phyloP scores from a whole-genome alignment of 2,329 filamentous ascomycete species.

The Kalmusia sp. region DNA sequence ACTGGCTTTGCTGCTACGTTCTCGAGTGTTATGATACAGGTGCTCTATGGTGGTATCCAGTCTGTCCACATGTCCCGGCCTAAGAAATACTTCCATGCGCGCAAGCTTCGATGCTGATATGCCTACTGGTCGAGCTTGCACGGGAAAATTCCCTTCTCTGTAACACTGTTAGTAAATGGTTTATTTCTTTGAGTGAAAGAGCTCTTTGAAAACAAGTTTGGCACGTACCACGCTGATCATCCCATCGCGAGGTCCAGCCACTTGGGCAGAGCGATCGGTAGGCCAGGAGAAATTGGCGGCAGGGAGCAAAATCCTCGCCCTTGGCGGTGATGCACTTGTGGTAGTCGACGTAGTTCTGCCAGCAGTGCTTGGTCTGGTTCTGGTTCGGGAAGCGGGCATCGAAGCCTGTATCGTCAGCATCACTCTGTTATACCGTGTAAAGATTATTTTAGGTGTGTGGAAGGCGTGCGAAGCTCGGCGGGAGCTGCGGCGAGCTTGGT shows the following conservation, averaged over 20 bases:
- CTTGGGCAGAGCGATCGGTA: slow-evolving; percentile 98
- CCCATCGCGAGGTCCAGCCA: slow-evolving; percentile 93
- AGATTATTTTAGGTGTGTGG: neutral
- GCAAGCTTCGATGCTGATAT: slow-evolving; percentile 18
- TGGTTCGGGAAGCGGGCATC: slow-evolving; percentile 98
- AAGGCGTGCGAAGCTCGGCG: neutral
- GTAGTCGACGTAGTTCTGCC: slow-evolving; percentile 99
- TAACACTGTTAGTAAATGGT: slow-evolving; percentile 17
- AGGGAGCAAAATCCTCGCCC: slow-evolving; percentile 97
- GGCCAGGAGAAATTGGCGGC: slow-evolving; percentile 96
- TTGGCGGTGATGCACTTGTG: slow-evolving; percentile 99
- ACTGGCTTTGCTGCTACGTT: slow-evolving; percentile 35
- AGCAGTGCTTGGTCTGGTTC: slow-evolving; percentile 99
- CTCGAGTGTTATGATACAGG: slow-evolving; percentile 30
- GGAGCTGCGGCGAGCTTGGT: slow-evolving; percentile 12
- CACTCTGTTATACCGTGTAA: neutral
- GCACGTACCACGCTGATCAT: slow-evolving; percentile 92
- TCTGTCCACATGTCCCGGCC: slow-evolving; percentile 26
- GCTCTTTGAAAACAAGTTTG: neutral
- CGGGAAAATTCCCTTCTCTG: slow-evolving; percentile 45
- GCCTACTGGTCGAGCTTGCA: slow-evolving; percentile 46
- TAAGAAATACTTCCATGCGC: slow-evolving; percentile 21
- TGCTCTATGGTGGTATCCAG: slow-evolving; percentile 29
- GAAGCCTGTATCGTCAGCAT: slow-evolving; percentile 73
- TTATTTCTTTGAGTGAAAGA: no score